Conservation (phyloP, 164 flowering plant species). For the Magnolia sinica region DNA sequence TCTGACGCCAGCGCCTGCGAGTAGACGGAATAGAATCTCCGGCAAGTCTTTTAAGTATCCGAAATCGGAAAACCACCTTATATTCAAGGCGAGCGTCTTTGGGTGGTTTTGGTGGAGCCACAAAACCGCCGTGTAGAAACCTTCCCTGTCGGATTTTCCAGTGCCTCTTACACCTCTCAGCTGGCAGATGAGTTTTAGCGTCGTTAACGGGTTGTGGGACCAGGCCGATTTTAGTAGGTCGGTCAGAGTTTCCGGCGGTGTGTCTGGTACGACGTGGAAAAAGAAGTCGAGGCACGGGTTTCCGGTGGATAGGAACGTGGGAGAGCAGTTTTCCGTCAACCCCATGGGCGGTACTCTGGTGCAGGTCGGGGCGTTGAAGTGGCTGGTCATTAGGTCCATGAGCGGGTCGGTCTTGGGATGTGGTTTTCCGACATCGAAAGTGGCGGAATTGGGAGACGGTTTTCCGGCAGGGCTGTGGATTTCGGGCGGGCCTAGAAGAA, state of each 20-base stretch:
- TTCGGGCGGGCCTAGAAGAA: constrained; percentile 11
- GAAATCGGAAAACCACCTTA: constrained; percentile 25
- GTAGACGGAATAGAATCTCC: constrained; percentile 35
- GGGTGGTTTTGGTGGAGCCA: constrained; percentile 49
- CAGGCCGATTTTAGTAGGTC: constrained; percentile 31
- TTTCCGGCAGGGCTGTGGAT: neutral
- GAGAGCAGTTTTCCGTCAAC: constrained; percentile 38
- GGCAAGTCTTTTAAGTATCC: constrained; percentile 38
- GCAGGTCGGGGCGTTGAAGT: constrained; percentile 2
- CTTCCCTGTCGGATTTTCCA: constrained; percentile 41
- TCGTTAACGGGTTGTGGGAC: constrained; percentile 33
- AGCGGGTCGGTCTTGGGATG: neutral
- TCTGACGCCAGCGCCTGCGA: constrained; percentile 30
- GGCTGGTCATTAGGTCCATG: constrained; percentile 8
- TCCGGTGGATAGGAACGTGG: constrained; percentile 43
- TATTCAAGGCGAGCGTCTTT: constrained; percentile 32
- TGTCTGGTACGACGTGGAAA: constrained; percentile 54
- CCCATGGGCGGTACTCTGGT: constrained; percentile 20
- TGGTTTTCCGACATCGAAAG: neutral
- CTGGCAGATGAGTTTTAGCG: constrained; percentile 55
- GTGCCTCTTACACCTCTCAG: constrained; percentile 59
- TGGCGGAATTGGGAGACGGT: neutral
- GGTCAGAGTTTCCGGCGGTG: constrained; percentile 26
- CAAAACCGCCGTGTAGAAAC: constrained; percentile 34
- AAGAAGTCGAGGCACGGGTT: constrained; percentile 65